Base-by-base conservation (phyloP, 2,329 filamentous ascomycete genomes). In the Fusarium drepaniforme region DNA sequence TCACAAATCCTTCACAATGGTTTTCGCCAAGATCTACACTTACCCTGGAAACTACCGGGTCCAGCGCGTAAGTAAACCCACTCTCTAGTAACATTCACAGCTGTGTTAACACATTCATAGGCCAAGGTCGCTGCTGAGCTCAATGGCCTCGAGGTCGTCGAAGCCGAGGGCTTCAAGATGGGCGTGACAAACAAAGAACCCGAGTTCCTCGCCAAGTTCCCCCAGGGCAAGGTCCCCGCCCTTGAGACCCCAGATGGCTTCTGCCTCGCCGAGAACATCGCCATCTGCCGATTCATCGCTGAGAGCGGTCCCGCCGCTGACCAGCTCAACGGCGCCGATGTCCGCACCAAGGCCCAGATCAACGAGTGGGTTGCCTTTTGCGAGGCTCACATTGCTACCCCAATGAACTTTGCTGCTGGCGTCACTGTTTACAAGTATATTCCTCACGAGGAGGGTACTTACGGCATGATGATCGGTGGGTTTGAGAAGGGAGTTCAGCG, bases 341-440 rank as follows among this genome's bases (percentile, higher is more conserved):
- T n/a, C 49, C 49, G 49, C 28, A 21, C 49, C 18, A 30, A 30
- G 25, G 49, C 49, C 28, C 6, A 21, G 18, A 53, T 53, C 49
- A 53, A 53, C 49, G 49, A 53, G 49, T 53, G 49, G 49, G 49
- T 53, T 53, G 49, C 49, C 28, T 53, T 53, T 53, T 53, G 25
- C 18, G 49, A 53, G 49, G 49, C 49, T 28, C 49, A 53, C 49
- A 53, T 53, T 2, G 49, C 49, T n/a, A 28, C 33, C 3, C 49
- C 49, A 7, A 33, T 53, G 49, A 53, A 53, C 49, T 53, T 53
- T 53, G 28, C 33, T 12, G 49, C 28, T n/a, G 49, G 49, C 2
- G 49, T 53, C 28, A n/a, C 18, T 13, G 18, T 53, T 30, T 53
- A 13, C 49, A 53, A 53, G 49, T 53, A 53, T 13, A 30, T 53